Evolutionary conservation across 23 red algal genomes (phyloP), one percentile per base, ranked within the genome.

Genomic region (Gracilaria domingensis): DNA sequence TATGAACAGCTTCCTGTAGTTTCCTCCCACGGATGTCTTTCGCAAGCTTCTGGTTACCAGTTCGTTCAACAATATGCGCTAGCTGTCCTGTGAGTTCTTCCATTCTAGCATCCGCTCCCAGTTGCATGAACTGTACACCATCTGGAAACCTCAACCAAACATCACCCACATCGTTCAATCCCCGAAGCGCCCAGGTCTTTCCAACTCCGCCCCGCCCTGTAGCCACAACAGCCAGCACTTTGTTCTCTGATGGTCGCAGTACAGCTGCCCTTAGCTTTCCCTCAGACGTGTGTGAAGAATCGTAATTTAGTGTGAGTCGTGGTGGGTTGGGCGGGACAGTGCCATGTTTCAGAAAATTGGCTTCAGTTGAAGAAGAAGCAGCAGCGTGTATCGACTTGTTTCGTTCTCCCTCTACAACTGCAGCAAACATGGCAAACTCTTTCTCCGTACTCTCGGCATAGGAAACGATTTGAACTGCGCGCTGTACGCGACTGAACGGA

Each of bases 261-360:
- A 71, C 66, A 28, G 66, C 66, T 13, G 66, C 66, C 37, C 29
- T 71, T 40, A 21, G 21, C 37, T 71, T 71, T 40, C 66, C 37
- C 20, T 71, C 66, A 28, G 29, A 71, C 66, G 66, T 26, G 20
- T 26, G 12, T 38, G 66, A 23, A 28, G 66, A 35, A 28, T 16
- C 33, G 66, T 71, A 40, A 18, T 71, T 28, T 23, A 55, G 51
- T 17, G 51, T 55, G 17, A 14, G 51, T 55, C 42, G 4, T 45
- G 42, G 42, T 4, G 42, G 42, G 42, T 45, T 45, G 42, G 42
- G 42, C 42, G 42, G 42, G 11, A 11, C 42, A 45, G 42, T 45
- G 42, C 42, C 42, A 45, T 11, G n/a, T n/a, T 48, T 48, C 7
- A 8, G 5, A 12, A 48, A 48, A n/a, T n/a, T n/a, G n/a, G n/a